Conservation (phyloP, 2,329 filamentous ascomycete species). For the Verruconis gallopava region DNA sequence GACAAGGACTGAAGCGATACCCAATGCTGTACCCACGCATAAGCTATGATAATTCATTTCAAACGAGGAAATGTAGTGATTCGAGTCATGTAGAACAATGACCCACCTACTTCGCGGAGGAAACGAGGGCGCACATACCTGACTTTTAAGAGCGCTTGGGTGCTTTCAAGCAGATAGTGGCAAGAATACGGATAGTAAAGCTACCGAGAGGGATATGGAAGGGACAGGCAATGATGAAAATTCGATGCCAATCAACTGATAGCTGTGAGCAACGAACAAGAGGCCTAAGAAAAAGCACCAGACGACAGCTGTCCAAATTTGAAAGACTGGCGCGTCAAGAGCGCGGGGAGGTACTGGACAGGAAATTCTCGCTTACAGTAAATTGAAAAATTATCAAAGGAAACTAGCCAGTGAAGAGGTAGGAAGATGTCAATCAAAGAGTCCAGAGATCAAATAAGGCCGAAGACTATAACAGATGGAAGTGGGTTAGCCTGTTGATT, state of each 20-base stretch:
- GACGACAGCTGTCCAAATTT: neutral
- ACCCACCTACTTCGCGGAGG: too few species aligned
- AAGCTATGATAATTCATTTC: constrained; percentile 30
- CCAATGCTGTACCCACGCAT: constrained; percentile 31
- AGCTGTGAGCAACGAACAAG: neutral
- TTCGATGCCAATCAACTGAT: neutral
- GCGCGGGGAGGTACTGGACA: neutral
- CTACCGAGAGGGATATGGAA: neutral
- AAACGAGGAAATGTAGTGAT: constrained; percentile 6
- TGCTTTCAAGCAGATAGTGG: neutral
- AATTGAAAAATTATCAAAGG: neutral
- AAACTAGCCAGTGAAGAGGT: neutral
- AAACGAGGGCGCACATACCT: neutral
- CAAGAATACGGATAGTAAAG: neutral
- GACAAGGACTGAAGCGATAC: constrained; percentile 25
- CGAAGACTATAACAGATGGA: neutral
- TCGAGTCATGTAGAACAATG: constrained; percentile 1
- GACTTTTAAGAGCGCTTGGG: neutral
- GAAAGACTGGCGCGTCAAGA: neutral
- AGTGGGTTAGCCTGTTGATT: constrained; percentile 1
- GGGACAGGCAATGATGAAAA: neutral
- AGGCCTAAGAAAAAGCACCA: neutral
- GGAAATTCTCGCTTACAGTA: neutral
- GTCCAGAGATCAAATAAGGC: neutral
- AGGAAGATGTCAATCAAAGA: neutral